Base-by-base conservation (phyloP, 129 eudicot species). In the Lactuca sativa region DNA sequence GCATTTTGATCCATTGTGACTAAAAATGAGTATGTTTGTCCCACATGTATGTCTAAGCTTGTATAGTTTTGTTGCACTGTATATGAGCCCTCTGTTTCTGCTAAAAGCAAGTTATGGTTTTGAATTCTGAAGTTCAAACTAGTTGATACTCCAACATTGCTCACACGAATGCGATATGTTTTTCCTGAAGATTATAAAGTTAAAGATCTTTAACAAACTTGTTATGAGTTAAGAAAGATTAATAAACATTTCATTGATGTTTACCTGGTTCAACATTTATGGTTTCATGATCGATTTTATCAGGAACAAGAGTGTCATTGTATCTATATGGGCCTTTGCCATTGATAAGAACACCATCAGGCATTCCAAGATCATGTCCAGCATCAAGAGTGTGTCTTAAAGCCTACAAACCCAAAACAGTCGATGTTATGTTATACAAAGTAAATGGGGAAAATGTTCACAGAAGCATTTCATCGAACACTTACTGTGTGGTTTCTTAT, bases 311-410 rank as follows among this genome's bases (percentile, higher is more conserved):
- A 31, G 97, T 78, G 48, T 85, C 86, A 17, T 87, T 90, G 25
- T 90, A 90, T 83, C 92, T 83, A 62, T 73, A 90, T 4, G 97
- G 97, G 9, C 97, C 97, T 87, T 87, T 90, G 15, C 95, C 97
- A 59, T 90, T 90, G 32, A 90, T 85, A 72, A 90, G 84, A 74
- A 90, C 97, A 49, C 97, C 97, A 77, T 90, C 87, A 0, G 97
- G 97, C 95, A 87, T 90, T 67, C 97, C 95, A 32, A 90, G 95
- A 54, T 83, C 91, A 68, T 78, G 90, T 40, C 97, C 97, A 69
- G 71, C 80, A 56, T 87, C 78, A 63, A 90, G 95, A 5, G 86
- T 52, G 69, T 69, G 85, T 73, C 95, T 85, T 80, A 90, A 69
- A 49, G 95, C 95, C 97, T 90, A 74, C 47, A 80, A 53, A 76